phyloP scores from a whole-genome alignment of 495 filamentous ascomycete genomes.

The Podospora pseudopauciseta region DNA sequence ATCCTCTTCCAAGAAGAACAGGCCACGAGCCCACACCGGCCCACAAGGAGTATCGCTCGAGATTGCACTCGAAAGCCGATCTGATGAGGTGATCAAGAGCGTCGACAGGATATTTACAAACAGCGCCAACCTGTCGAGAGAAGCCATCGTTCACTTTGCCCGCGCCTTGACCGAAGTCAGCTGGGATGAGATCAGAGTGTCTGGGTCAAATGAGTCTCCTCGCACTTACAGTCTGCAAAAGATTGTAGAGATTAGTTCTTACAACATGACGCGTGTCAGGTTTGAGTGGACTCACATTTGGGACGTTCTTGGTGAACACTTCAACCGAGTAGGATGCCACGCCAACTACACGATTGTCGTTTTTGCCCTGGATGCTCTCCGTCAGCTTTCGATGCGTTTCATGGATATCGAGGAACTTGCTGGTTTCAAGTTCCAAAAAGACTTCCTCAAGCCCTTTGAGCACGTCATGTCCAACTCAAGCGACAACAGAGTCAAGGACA shows the following conservation, averaged over 20 bases:
- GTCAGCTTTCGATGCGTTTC: slow-evolving; percentile 96
- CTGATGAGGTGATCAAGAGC: slow-evolving; percentile 84
- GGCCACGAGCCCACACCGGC: slow-evolving; percentile 61
- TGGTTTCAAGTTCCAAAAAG: slow-evolving; percentile 99
- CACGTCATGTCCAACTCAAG: slow-evolving; percentile 92
- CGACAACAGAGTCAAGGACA: slow-evolving; percentile 90
- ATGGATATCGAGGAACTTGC: slow-evolving; percentile 97
- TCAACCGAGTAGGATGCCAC: slow-evolving; percentile 95
- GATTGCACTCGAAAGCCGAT: slow-evolving; percentile 86
- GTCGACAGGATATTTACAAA: slow-evolving; percentile 96
- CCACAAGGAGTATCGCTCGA: slow-evolving; percentile 72
- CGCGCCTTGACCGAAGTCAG: slow-evolving; percentile 91
- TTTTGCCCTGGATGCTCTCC: slow-evolving; percentile 90
- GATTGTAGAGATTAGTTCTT: slow-evolving; percentile 96
- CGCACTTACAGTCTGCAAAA: slow-evolving; percentile 97
- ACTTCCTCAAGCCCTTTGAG: slow-evolving; percentile 97
- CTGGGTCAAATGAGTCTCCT: slow-evolving; percentile 89
- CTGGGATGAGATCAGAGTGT: slow-evolving; percentile 98
- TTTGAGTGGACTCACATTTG: slow-evolving; percentile 99
- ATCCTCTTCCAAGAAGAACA: slow-evolving; percentile 58
- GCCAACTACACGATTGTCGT: slow-evolving; percentile 93
- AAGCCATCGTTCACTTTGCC: slow-evolving; percentile 97
- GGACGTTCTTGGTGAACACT: slow-evolving; percentile 93
- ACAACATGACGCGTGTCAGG: slow-evolving; percentile 97
- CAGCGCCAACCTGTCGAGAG: slow-evolving; percentile 86